Conservation (phyloP, 495 filamentous ascomycete species). For the Staphylotrichum longicolle region DNA sequence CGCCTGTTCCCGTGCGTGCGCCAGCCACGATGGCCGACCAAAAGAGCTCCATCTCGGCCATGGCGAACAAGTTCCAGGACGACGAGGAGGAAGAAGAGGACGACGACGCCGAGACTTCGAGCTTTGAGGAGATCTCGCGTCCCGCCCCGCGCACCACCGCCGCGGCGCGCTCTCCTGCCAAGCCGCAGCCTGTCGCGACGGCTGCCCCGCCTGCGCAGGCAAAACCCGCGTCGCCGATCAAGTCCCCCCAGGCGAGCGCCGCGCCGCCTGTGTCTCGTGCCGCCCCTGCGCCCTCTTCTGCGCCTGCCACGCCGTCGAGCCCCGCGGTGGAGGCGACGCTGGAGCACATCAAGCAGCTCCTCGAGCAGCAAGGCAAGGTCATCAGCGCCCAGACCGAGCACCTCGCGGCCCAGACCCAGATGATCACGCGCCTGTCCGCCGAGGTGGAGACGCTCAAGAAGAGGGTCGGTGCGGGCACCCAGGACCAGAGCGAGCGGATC, state of each 20-base stretch:
- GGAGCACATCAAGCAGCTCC: slow-evolving; percentile 61
- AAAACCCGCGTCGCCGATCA: slow-evolving; percentile 39
- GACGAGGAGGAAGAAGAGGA: slow-evolving; percentile 58
- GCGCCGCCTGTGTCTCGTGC: slow-evolving; percentile 25
- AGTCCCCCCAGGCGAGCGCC: slow-evolving; percentile 24
- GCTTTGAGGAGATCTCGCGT: slow-evolving; percentile 80
- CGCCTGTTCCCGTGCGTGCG: slow-evolving; percentile 48
- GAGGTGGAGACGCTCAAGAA: slow-evolving; percentile 73
- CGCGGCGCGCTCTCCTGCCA: slow-evolving; percentile 30
- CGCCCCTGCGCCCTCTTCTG: slow-evolving; percentile 23
- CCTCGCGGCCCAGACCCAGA: slow-evolving; percentile 56
- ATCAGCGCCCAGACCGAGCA: slow-evolving; percentile 57
- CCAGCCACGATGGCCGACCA: slow-evolving; percentile 75
- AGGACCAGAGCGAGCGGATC: slow-evolving; percentile 67
- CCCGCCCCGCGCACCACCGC: slow-evolving; percentile 41
- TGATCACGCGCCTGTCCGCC: slow-evolving; percentile 60
- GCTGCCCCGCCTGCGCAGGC: slow-evolving; percentile 32
- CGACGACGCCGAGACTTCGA: slow-evolving; percentile 65
- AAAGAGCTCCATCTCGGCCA: slow-evolving; percentile 75
- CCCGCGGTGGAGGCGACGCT: slow-evolving; percentile 46
- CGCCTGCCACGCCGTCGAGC: slow-evolving; percentile 18
- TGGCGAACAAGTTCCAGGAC: slow-evolving; percentile 83
- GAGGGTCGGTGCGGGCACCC: slow-evolving; percentile 52
- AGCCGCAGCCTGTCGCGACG: slow-evolving; percentile 27
- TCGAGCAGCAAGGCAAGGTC: slow-evolving; percentile 61